Evolutionary conservation across 2,329 filamentous ascomycete species (phyloP).

Genomic region (Epichloe hybrida): DNA sequence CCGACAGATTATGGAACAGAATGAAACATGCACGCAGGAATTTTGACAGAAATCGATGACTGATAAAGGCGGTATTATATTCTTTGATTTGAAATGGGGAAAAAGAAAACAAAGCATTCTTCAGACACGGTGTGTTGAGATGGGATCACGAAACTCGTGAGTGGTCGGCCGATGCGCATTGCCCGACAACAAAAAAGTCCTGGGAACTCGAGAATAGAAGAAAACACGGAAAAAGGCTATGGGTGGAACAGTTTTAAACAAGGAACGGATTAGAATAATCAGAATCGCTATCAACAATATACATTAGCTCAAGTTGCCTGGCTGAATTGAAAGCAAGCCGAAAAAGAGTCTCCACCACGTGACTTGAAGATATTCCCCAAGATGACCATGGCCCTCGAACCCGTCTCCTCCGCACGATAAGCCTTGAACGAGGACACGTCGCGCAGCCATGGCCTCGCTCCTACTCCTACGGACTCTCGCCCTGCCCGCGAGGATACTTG

Average conservation of each 20-base stretch:
- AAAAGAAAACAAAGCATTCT: background rate
- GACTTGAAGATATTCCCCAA: slow-evolving; percentile 7
- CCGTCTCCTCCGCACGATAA: background rate
- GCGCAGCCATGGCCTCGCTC: slow-evolving; percentile 20
- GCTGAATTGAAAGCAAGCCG: background rate
- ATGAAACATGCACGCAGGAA: too few species aligned
- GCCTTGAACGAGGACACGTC: background rate
- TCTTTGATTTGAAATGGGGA: background rate
- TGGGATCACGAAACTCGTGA: too few species aligned
- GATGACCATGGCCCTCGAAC: background rate
- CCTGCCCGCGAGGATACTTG: slow-evolving; percentile 16
- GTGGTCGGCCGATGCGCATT: too few species aligned
- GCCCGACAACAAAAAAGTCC: too few species aligned
- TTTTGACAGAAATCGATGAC: too few species aligned
- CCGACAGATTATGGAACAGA: too few species aligned
- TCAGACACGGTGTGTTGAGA: background rate
- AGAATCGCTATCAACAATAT: background rate
- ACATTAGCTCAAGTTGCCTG: background rate
- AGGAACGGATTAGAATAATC: background rate
- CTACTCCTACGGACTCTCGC: slow-evolving; percentile 21
- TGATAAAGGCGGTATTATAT: too few species aligned
- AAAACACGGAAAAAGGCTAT: too few species aligned
- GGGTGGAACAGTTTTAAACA: too few species aligned
- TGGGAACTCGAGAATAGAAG: too few species aligned
- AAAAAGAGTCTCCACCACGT: slow-evolving; percentile 10